These are phyloP conservation scores for Salix koriyanagi DNA, from an alignment of 345 rosid genomes.

Conservation along the genomic window DNA sequence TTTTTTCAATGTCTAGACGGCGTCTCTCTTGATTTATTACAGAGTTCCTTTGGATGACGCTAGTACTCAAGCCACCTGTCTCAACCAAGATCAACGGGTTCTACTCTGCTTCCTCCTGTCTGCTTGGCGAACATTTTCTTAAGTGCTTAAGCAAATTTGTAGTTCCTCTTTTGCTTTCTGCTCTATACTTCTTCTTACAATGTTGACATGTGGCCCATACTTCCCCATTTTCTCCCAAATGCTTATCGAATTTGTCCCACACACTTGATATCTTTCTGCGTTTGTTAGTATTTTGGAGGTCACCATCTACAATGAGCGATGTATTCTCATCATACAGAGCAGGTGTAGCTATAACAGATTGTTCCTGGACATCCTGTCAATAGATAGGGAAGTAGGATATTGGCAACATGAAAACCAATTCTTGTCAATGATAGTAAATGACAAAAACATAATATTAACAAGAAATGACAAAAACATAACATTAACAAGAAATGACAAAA, in stretches of 20 bases:
- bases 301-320: no score
- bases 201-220: not conserved
- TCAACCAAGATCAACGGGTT: not conserved
- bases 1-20: not conserved
- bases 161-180: not conserved
- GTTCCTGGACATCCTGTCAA: not conserved
- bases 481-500: no score
- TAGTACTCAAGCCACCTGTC: not conserved
- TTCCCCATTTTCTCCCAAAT: no score
- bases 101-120: not conserved
- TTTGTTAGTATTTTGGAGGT: no score
- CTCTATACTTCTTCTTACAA: not conserved
- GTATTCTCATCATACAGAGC: no score
- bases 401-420: not conserved
- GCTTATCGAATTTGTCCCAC: no score
- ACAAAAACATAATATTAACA: no score
- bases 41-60: not conserved
- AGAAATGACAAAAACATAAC: no score
- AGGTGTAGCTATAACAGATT: not conserved
- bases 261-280: no score
- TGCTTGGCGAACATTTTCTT: not conserved
- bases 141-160: not conserved
- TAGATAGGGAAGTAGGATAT: not conserved
- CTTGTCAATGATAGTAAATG: not conserved
- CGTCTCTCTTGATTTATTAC: not conserved